Base-by-base conservation (phyloP, 441 rosid species). In the Populus hybrid region DNA sequence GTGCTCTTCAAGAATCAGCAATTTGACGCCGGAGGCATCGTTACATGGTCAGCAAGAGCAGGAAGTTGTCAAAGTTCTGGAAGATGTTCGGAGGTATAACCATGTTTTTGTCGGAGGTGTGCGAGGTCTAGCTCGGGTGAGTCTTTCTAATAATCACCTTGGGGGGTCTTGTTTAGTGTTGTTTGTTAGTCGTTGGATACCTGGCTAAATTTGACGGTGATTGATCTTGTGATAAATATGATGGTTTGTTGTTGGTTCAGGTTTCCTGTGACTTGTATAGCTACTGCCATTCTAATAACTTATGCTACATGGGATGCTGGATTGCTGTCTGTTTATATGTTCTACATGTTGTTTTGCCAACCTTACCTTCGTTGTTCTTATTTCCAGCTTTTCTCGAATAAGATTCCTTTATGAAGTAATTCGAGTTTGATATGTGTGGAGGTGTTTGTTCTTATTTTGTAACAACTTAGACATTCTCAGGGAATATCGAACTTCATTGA, bases 81-180 rank as follows among this genome's bases (percentile, higher is more conserved):
- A 73, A 57, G 86, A 84, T 46, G 75, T 91, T 73, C 84, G 80
- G 84, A 87, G 87, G 82, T 90, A 91, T 77, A 91, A 91, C 77
- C 88, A 85, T 35, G 88, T 88, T 72, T 88, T 90, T 77, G 84
- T 86, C 76, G 93, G 90, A 30, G 93, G 92, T 9, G 67, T 81
- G 1, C 81, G 82, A 38, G 92, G 93, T 24, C 73, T 83, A 63
- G 46, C 86, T 75, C 93, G 88, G 92, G 95, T 88, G 79, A n/a
- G 65, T 63, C 40, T 61, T 71, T 69, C 69, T 59, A 21, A 5
- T 16, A 59, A 18, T 63, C 7, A 8, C 30, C 65, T 83, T 42
- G 5, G 50, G 50, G 50, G n/a, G 28, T 10, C 26, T 74, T 32
- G 50, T 72, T 70, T 32, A 28, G 36, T 66, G 18, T 66, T 23